phyloP scores from a whole-genome alignment of 108 stramenopile species.

The Cyclotella distinguenda region DNA sequence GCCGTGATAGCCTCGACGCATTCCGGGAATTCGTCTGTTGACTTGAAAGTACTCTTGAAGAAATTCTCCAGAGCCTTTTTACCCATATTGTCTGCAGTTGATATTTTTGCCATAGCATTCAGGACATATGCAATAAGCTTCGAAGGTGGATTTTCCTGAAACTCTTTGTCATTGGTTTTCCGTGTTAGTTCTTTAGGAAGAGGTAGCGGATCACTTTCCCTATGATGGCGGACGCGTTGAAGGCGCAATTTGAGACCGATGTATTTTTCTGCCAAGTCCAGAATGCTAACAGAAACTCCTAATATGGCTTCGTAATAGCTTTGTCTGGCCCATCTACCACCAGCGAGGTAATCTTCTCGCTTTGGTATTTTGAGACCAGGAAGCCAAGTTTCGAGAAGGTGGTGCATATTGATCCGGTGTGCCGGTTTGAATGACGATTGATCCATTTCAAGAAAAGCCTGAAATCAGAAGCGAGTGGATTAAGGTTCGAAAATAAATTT shows the following conservation, averaged over 20 bases:
- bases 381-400: constrained; percentile 83
- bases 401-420: constrained; percentile 78
- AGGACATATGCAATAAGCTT: constrained; percentile 50
- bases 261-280: constrained; percentile 85
- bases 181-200: constrained; percentile 33
- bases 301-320: constrained; percentile 89
- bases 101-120: constrained; percentile 49
- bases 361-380: constrained; percentile 80
- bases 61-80: constrained; percentile 40
- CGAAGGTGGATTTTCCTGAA: constrained; percentile 38
- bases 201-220: constrained; percentile 75
- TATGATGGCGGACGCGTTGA: constrained; percentile 71
- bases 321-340: constrained; percentile 87
- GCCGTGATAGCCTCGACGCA: constrained; percentile 49
- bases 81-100: constrained; percentile 56
- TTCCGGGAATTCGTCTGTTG: constrained; percentile 23
- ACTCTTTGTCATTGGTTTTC: constrained; percentile 7
- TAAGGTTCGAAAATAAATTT: constrained; percentile 30
- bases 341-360: constrained; percentile 86
- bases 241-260: constrained; percentile 76
- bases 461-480: not conserved
- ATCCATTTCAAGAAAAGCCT: constrained; percentile 81
- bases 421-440: constrained; percentile 76
- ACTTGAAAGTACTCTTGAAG: constrained; percentile 36
- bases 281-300: constrained; percentile 66